Conservation (phyloP, 139 green algal species). For the Pleodorina starrii region DNA sequence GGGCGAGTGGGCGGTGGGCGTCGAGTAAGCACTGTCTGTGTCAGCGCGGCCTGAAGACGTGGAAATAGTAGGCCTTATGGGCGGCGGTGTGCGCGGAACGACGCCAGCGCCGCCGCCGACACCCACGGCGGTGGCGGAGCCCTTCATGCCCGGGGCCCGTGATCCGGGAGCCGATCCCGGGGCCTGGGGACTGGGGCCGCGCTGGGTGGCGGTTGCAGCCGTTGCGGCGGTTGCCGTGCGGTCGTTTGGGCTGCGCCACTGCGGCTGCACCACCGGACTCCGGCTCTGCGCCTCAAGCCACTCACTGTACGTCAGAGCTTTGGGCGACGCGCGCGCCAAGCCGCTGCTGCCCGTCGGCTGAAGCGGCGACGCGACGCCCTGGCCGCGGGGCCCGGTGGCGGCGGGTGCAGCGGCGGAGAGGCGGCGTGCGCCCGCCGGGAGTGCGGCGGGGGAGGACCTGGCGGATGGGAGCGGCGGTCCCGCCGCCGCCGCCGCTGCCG, state of each 20-base stretch:
- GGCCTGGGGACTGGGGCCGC: neutral
- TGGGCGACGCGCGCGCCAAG: neutral
- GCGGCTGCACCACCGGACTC: neutral
- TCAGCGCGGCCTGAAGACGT: neutral
- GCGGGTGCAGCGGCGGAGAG: neutral
- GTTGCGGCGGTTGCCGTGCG: neutral
- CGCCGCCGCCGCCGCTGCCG: too few relatives aligned
- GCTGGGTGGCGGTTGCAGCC: neutral
- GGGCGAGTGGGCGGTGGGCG: neutral
- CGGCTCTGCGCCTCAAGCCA: neutral
- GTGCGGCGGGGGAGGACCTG: too few relatives aligned
- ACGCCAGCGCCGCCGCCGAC: neutral
- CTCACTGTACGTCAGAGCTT: neutral
- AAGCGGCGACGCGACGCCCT: neutral
- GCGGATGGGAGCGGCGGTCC: too few relatives aligned
- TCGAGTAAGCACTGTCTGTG: neutral
- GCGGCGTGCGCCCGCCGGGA: too few relatives aligned
- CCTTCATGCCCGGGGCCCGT: neutral
- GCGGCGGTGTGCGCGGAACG: neutral
- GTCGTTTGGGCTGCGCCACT: conserved; percentile 1
- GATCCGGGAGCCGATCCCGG: too few relatives aligned
- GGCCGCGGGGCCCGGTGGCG: neutral
- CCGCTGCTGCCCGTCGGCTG: neutral
- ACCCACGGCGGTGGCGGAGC: neutral
- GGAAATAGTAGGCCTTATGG: neutral